These are phyloP conservation scores for Aspergillus indologenus DNA, from an alignment of 495 filamentous ascomycete genomes.

Conservation along the genomic window DNA sequence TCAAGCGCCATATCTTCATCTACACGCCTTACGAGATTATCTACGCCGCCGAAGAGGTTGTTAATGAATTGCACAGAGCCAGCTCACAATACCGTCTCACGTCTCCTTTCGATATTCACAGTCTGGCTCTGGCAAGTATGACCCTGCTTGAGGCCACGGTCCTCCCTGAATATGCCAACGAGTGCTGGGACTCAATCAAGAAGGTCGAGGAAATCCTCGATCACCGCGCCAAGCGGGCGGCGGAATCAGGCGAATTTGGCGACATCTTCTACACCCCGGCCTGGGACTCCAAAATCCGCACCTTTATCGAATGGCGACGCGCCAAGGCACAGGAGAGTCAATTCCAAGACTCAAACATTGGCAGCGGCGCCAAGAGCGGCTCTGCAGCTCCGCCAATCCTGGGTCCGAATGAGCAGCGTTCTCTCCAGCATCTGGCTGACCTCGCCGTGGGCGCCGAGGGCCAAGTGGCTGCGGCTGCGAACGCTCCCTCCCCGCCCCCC, in stretches of 20 bases:
- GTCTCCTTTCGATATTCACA: slow-evolving; percentile 70
- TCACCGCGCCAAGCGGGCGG: slow-evolving; percentile 28
- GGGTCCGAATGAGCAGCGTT: slow-evolving; percentile 48
- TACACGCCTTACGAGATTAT: slow-evolving; percentile 59
- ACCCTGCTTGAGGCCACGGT: slow-evolving; percentile 65
- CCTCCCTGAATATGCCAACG: slow-evolving; percentile 39
- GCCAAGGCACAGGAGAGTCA: slow-evolving; percentile 40
- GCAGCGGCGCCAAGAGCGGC: slow-evolving; percentile 11
- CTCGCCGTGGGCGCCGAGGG: slow-evolving; percentile 53
- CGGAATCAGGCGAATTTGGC: slow-evolving; percentile 30
- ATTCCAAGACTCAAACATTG: slow-evolving; percentile 32
- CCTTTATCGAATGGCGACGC: slow-evolving; percentile 45
- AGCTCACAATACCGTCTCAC: slow-evolving; percentile 39
- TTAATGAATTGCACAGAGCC: slow-evolving; percentile 54
- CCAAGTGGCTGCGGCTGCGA: slow-evolving; percentile 36
- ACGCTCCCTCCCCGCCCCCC: slow-evolving; percentile 34
- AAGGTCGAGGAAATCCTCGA: slow-evolving; percentile 48
- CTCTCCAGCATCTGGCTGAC: slow-evolving; percentile 63
- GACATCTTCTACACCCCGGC: slow-evolving; percentile 40
- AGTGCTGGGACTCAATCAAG: slow-evolving; percentile 44
- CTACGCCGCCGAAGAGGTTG: slow-evolving; percentile 57
- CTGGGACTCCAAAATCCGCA: slow-evolving; percentile 48
- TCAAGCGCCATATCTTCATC: slow-evolving; percentile 54
- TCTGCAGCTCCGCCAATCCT: slow-evolving; percentile 36
- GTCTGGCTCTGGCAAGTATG: slow-evolving; percentile 62